Percentiles rank a stretch among this genome's conserved stretches.
These are phyloP conservation scores for Xylariaceae sp. DNA, from an alignment of 2,329 filamentous ascomycete species.

Conservation along the genomic window DNA sequence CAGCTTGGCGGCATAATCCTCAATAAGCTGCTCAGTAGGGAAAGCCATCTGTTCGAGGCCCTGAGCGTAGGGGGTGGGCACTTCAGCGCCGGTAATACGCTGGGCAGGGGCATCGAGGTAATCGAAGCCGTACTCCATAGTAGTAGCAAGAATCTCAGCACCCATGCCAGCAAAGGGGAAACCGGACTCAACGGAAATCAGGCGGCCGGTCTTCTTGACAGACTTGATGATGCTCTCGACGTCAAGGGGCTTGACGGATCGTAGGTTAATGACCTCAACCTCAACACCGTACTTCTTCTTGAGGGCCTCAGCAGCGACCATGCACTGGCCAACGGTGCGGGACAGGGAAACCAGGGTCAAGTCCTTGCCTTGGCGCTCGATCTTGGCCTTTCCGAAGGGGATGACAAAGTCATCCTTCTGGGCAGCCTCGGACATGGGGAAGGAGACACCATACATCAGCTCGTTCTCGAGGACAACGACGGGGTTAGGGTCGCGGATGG, in stretches of 20 bases:
- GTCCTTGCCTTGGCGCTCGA: constrained; percentile 95
- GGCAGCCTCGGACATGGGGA: constrained; percentile 96
- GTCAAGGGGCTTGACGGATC: constrained; percentile 95
- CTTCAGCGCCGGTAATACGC: constrained; percentile 94
- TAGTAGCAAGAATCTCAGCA: constrained; percentile 89
- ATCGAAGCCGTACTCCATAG: constrained; percentile 98
- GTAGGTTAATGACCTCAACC: constrained; percentile 96
- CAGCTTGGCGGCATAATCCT: constrained; percentile 87
- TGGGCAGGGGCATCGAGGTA: constrained; percentile 94
- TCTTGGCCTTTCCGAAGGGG: constrained; percentile 98
- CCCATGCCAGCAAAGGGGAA: constrained; percentile 95
- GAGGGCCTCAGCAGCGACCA: constrained; percentile 86
- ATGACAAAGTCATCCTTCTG: constrained; percentile 97
- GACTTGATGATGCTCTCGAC: constrained; percentile 95
- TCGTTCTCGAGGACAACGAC: constrained; percentile 92
- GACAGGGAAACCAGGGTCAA: constrained; percentile 94
- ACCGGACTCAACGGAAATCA: constrained; percentile 92
- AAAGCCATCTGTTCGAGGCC: constrained; percentile 95
- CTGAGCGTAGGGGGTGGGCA: constrained; percentile 93
- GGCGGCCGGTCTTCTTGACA: constrained; percentile 96
- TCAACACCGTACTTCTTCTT: constrained; percentile 98
- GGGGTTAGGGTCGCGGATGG: constrained; percentile 97
- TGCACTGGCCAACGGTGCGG: constrained; percentile 91
- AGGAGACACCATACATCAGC: constrained; percentile 88
- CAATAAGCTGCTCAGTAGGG: constrained; percentile 88